Evolutionary conservation across 805 yeast genomes (phyloP).

Genomic region (Komagataella phaffii): DNA sequence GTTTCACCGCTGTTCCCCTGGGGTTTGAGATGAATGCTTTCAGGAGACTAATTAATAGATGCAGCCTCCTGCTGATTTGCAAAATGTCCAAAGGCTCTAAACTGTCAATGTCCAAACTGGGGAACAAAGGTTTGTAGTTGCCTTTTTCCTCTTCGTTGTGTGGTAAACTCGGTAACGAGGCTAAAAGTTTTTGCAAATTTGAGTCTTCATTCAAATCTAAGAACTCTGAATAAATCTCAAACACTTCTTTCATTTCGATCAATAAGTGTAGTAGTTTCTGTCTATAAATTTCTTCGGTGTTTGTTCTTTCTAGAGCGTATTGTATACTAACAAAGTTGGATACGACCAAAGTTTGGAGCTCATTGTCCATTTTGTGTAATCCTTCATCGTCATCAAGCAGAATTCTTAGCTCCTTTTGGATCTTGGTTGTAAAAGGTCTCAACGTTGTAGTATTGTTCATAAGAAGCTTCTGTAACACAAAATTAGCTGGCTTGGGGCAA

Average conservation of each 20-base stretch:
- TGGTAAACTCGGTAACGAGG: constrained; percentile 21
- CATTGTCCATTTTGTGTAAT: constrained; percentile 23
- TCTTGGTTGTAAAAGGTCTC: constrained; percentile 62
- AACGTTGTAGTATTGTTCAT: constrained; percentile 62
- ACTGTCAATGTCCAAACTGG: constrained; percentile 44
- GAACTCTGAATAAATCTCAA: constrained; percentile 44
- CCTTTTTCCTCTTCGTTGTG: constrained; percentile 6
- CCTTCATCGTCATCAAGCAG: constrained; percentile 19
- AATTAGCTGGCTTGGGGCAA: constrained; percentile 22
- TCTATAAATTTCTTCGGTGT: constrained; percentile 32
- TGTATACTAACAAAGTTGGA: constrained; percentile 40
- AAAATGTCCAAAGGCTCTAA: constrained; percentile 38
- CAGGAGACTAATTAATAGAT: constrained; percentile 30
- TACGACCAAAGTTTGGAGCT: constrained; percentile 27
- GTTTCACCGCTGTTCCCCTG: constrained; percentile 28
- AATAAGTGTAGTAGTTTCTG: constrained; percentile 32
- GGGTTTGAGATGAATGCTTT: constrained; percentile 38
- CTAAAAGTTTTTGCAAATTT: constrained; percentile 27
- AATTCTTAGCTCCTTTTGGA: constrained; percentile 28
- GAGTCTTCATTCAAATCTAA: constrained; percentile 44
- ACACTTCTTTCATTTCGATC: constrained; percentile 38
- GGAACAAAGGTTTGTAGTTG: constrained; percentile 21
- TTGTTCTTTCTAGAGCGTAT: constrained; percentile 38
- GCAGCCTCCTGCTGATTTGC: constrained; percentile 37
- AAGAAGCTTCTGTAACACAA: constrained; percentile 29